Base-by-base conservation (phyloP, 108 stramenopile species). In the Licmophora abbreviata region DNA sequence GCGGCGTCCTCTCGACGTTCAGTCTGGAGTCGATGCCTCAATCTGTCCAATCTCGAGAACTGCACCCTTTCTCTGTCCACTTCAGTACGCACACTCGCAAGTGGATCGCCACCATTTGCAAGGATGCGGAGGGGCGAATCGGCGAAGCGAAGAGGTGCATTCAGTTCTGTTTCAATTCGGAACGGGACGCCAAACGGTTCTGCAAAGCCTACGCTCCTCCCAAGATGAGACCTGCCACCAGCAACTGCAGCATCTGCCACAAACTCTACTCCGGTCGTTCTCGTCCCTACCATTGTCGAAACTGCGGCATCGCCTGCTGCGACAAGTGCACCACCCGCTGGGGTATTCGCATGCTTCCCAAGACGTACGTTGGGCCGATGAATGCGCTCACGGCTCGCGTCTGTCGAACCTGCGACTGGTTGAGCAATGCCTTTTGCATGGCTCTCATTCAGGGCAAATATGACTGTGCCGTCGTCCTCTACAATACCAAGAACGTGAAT, bases 401-500 rank as follows among this genome's bases (percentile, higher is more conserved):
- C 10, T 89, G 87, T 56, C 60, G 48, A 17, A 64, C 73, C 44
- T 89, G 87, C 47, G 68, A 82, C 48, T 61, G 66, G 51, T 37
- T 89, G 42, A 64, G 68, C 53, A 80, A 83, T 41, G 54, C 71
- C 31, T 89, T 89, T 61, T 58, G 74, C 22, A 56, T 79, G 47
- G 69, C 87, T n/a, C 59, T 89, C 24, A 29, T 89, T 26, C 41
- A 68, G 33, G 87, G 87, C 30, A 44, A 62, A 14, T 68, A 69
- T 48, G 61, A 58, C 17, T 56, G 64, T 41, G 83, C 68, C 2
- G 23, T 79, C 5, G 54, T 53, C 24, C 29, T 84, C 28, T 76
- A 75, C 60, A 50, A 55, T 27, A 79, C 77, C 18, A 81, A 83
- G 6, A 89, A 89, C 56, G 51, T 89, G 37, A 89, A 89, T 47